Base-by-base conservation (phyloP, 176 grass and related monocot genomes). In the Avena sativa region DNA sequence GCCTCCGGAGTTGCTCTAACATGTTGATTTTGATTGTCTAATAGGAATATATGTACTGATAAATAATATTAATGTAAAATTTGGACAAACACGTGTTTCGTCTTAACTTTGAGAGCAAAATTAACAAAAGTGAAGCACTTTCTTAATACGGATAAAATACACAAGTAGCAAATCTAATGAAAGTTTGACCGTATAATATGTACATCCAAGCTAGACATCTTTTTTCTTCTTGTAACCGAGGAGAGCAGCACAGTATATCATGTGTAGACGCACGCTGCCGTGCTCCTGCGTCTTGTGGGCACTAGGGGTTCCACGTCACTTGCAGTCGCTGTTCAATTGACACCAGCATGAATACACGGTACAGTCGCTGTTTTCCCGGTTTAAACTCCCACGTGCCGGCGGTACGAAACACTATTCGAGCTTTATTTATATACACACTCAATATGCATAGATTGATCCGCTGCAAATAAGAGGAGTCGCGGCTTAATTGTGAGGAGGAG, bases 381-480 rank as follows among this genome's bases (percentile, higher is more conserved):
- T 67, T 76, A 82, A 63, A 82, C 11, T 21, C 59, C 59, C 86
- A 82, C 79, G 79, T 88, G 79, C 21, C 15, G 36, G 40, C 44
- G 26, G 79, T 61, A 47, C 58, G 21, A 76, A 76, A 28, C 78
- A 47, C 58, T 64, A 48, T 50, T 66, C 2, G 8, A 43, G 14
- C 74, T 55, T 65, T 26, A 66, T 50, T 23, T 66, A 3, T 17
- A 26, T 15, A 48, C 21, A 62, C 34, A 61, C 12, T n/a, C 36
- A 64, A 6, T 43, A 7, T 17, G 63, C 20, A 74, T 70, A 25
- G 53, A 62, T 80, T 20, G 12, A 30, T 64, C 40, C 10, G 73
- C 49, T 26, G 56, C 44, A 74, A 30, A 73, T 67, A 74, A 53
- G 60, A 38, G 43, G 53, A 43, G 65, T 81, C 56, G 20, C 44